Evolutionary conservation across 768 basidiomycete genomes (phyloP).

Genomic region (Naganishia kalamii): DNA sequence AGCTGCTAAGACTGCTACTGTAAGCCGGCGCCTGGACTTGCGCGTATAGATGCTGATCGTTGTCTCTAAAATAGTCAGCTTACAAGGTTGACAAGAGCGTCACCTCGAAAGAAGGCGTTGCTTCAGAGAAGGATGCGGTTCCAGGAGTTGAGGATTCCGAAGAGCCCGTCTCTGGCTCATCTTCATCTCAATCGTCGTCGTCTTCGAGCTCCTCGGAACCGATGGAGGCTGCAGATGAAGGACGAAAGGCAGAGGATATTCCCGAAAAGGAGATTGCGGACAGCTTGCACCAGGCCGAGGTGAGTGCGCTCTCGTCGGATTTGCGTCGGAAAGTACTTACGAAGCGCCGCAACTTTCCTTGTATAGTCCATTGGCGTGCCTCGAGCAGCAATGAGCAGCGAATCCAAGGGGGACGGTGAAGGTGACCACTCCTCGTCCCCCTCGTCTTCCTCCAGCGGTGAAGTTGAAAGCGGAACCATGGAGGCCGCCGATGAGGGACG

Average conservation of each 20-base stretch:
- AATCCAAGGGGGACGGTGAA: not conserved
- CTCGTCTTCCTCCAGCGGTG: slow-evolving; percentile 2
- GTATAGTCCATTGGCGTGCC: slow-evolving; percentile 12
- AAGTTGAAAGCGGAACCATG: not conserved
- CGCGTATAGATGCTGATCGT: not conserved
- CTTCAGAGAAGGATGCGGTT: slow-evolving; percentile 9
- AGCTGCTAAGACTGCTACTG: slow-evolving; percentile 13
- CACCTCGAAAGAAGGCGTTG: not conserved
- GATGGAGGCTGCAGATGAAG: slow-evolving; percentile 17
- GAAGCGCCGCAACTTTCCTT: not conserved
- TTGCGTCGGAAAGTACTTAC: not conserved
- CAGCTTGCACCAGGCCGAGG: slow-evolving; percentile 18
- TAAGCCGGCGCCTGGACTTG: not conserved
- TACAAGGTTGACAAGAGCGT: slow-evolving; percentile 15
- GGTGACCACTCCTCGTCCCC: not conserved
- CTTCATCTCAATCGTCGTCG: slow-evolving; percentile 4
- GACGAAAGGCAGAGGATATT: slow-evolving; percentile 23
- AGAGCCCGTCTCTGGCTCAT: slow-evolving; percentile 12
- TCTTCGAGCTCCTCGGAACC: slow-evolving; percentile 6
- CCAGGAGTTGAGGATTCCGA: slow-evolving; percentile 8
- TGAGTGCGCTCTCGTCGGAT: not conserved
- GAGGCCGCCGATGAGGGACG: slow-evolving; percentile 21
- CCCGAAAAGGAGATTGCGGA: slow-evolving; percentile 14
- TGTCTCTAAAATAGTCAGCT: not conserved
- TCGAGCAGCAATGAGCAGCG: slow-evolving; percentile 11